Evolutionary conservation across 1,139 yeast species (phyloP), one percentile per base, ranked within the genome.

Genomic region (Pichia sp.): DNA sequence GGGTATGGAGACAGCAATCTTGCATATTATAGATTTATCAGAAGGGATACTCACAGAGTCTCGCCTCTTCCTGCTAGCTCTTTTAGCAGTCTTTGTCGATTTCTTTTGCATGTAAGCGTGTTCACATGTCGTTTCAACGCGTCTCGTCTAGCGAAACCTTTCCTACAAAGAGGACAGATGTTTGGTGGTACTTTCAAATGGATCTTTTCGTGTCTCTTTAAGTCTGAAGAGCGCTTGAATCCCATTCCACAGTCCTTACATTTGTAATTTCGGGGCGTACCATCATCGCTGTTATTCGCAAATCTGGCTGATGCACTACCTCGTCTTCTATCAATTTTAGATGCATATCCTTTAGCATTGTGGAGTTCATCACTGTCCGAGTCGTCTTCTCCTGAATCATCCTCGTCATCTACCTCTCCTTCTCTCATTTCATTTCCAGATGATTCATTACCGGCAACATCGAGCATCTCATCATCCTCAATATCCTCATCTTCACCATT

Each of bases 91-190:
- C 68, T 62, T 57, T 77, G 65, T 59, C 83, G 47, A 66, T 81
- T 82, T 39, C 91, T 56, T 49, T 74, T 75, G 63, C 87, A 82
- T 1, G 87, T 81, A 41, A 77, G 64, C 0, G 88, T 82, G 35
- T 79, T 83, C 46, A 66, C 66, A 57, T 77, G 91, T 47, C 91
- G 63, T 54, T 79, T 81, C 46, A 83, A 63, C 0, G 93, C 91
- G 58, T 82, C 93, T 52, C 80, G 80, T 31, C 93, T 60, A 3
- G 91, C 91, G 64, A 83, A 82, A 0, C 91, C 88, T 52, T 81
- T 82, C 26, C 84, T 85, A 60, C 93, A 83, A 21, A 66, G 60
- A 11, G 77, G 74, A 57, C 93, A 83, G 34, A 80, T 74, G 51
- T 82, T 78, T 1, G 86, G 83, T 1, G 77, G 76, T 13, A 72